A percentile compares a stretch with the other conserved stretches of the same genome.
phyloP scores from a whole-genome alignment of 225 moss, liverwort and hornwort genomes.

The Takakia lepidozioides region DNA sequence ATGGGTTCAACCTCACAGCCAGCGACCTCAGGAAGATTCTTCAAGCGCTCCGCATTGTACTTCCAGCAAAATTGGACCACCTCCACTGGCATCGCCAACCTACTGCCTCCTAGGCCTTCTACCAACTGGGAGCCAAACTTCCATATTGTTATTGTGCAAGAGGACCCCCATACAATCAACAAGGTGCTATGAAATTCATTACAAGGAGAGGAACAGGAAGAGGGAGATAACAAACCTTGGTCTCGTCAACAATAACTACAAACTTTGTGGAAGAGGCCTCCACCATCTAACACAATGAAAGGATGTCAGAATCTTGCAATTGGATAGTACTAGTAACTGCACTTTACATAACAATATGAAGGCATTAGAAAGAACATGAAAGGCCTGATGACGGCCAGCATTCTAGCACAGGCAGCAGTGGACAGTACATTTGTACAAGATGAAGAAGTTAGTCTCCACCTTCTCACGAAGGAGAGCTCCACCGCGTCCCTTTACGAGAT shows the following conservation, averaged over 20 bases:
- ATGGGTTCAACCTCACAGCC: conserved; percentile 66
- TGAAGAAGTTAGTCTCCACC: conserved; percentile 15
- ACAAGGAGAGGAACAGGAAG: not conserved
- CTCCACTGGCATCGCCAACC: conserved; percentile 84
- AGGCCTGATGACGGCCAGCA: too few relatives aligned
- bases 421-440: too few relatives aligned
- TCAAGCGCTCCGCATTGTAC: conserved; percentile 85
- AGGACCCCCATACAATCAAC: too few relatives aligned
- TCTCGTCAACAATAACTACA: conserved; percentile 83
- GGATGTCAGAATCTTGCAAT: too few relatives aligned
- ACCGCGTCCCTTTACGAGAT: conserved; percentile 83
- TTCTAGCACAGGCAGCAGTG: too few relatives aligned
- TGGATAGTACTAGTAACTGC: too few relatives aligned
- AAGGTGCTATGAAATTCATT: too few relatives aligned
- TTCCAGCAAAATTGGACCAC: conserved; percentile 96
- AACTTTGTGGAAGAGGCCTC: conserved; percentile 80
- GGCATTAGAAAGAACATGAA: too few relatives aligned
- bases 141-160: too few relatives aligned
- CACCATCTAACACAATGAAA: conserved; percentile 89
- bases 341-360: too few relatives aligned
- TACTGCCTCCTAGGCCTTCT: conserved; percentile 82
- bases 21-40: conserved; percentile 69
- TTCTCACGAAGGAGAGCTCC: conserved; percentile 88
- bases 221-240: conserved; percentile 36
- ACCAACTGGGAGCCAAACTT: conserved; percentile 48